A percentile compares a stretch with the other conserved stretches of the same genome.
These are phyloP conservation scores for Apiospora phragmitis DNA, from an alignment of 2,329 filamentous ascomycete species.

Conservation along the genomic window DNA sequence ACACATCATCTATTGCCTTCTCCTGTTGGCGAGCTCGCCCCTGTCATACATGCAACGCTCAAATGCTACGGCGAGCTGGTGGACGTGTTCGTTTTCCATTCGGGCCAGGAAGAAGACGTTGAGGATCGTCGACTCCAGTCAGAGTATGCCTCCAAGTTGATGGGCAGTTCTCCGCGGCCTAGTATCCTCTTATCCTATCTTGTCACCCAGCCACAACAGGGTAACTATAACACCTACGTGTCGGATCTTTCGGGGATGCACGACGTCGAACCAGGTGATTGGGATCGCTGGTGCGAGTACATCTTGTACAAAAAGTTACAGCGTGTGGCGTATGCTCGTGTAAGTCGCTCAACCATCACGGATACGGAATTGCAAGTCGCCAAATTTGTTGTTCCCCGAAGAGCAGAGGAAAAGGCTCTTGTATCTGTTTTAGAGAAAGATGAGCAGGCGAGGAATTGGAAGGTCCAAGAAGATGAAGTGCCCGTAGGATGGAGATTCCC, in stretches of 20 bases:
- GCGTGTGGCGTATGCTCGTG: slow-evolving; percentile 84
- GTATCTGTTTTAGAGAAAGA: slow-evolving; percentile 39
- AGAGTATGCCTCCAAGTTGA: slow-evolving; percentile 82
- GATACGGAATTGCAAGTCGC: slow-evolving; percentile 97
- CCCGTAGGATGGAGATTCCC: slow-evolving; percentile 82
- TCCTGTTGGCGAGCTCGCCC: slow-evolving; percentile 90
- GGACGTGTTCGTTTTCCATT: slow-evolving; percentile 98
- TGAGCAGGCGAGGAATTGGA: slow-evolving; percentile 55
- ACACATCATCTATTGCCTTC: slow-evolving; percentile 94
- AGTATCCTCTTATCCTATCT: slow-evolving; percentile 88
- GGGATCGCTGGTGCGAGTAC: slow-evolving; percentile 99
- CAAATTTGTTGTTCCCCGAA: slow-evolving; percentile 84
- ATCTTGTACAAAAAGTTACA: slow-evolving; percentile 90
- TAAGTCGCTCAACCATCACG: slow-evolving; percentile 88
- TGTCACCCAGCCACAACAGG: slow-evolving; percentile 84
- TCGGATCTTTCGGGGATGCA: slow-evolving; percentile 86
- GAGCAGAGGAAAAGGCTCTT: slow-evolving; percentile 54
- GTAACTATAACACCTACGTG: slow-evolving; percentile 97
- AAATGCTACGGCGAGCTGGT: slow-evolving; percentile 88
- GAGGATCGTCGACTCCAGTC: slow-evolving; percentile 88
- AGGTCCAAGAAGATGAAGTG: slow-evolving; percentile 71
- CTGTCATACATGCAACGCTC: slow-evolving; percentile 94
- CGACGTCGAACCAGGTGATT: slow-evolving; percentile 89
- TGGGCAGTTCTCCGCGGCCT: slow-evolving; percentile 80
- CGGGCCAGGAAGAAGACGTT: slow-evolving; percentile 92